Base-by-base conservation (phyloP, 192 early-diverging fungal species). In the Gigaspora rosea region DNA sequence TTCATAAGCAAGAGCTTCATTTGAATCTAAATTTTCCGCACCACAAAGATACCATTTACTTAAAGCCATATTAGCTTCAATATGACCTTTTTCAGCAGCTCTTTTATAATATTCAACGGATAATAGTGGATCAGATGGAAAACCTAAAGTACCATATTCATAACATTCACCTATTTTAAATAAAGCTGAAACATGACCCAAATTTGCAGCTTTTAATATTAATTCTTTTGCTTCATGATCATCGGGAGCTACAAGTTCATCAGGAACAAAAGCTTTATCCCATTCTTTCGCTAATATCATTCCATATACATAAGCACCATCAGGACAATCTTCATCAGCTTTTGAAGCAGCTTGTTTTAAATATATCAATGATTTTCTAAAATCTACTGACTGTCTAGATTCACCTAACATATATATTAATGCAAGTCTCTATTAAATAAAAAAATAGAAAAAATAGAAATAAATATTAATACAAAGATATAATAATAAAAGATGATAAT, bases 11-110 rank as follows among this genome's bases (percentile, higher is more conserved):
- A 93, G 85, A 3, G 83, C 80, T 74, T 95, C 92, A 77, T 92
- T 88, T 62, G 82, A 83, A 5, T 86, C 83, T 20, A 93, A 81
- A 16, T 80, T 89, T 51, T 92, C 86, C 12, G 90, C 88, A 54
- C 95, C 95, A 27, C 88, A 90, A 18, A 96, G 80, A 75, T 95
- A 96, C 89, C 95, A 94, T 12, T 92, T 93, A 58, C 91, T 91
- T 13, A 98, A 84, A 63, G 91, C 93, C 84, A 98, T 91, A 91
- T 94, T 92, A 47, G 95, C 93, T 80, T 94, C 86, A 18, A 87
- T 90, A 9, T 93, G 86, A 51, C 91, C 92, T 57, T 89, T 85
- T 69, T 91, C 91, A 5, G 95, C 92, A 0, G 95, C 96, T 65
- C 90, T 81, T 65, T 87, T 85, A 82, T 95, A 98, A 85, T 92